phyloP scores from a whole-genome alignment of 2,329 filamentous ascomycete species.

The Calonectria crousiana region DNA sequence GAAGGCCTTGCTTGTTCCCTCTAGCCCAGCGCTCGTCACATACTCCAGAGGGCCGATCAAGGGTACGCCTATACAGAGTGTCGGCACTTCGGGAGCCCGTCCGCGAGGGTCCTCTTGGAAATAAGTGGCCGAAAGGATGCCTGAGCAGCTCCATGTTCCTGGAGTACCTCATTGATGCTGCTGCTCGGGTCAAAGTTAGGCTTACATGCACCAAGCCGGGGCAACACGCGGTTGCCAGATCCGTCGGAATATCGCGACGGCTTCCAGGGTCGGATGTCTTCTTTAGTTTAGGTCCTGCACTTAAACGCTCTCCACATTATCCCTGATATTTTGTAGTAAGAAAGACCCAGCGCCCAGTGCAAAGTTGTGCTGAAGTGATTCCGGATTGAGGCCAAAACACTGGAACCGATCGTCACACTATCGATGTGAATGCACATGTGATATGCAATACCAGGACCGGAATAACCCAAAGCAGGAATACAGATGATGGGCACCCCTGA shows the following conservation, averaged over 20 bases:
- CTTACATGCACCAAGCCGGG: background rate
- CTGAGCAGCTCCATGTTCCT: background rate
- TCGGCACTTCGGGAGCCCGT: slow-evolving; percentile 23
- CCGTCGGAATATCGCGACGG: slow-evolving; percentile 21
- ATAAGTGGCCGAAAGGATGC: slow-evolving; percentile 6
- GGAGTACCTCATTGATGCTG: background rate
- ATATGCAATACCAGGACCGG: slow-evolving; percentile 13
- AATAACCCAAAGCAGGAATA: slow-evolving; percentile 11
- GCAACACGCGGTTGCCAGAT: background rate
- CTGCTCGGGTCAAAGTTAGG: background rate
- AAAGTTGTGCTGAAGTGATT: slow-evolving; percentile 13
- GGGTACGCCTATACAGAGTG: background rate
- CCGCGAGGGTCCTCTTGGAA: slow-evolving; percentile 19
- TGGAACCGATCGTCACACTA: slow-evolving; percentile 7
- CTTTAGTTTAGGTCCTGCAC: slow-evolving; percentile 27
- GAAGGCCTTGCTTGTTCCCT: no score
- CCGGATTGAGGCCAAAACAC: background rate
- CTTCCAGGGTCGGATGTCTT: slow-evolving; percentile 11
- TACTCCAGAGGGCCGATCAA: background rate
- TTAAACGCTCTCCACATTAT: slow-evolving; percentile 28
- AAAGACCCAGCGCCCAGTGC: slow-evolving; percentile 24
- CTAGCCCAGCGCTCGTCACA: no score
- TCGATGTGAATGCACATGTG: slow-evolving; percentile 14
- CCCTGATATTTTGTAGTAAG: slow-evolving; percentile 23
- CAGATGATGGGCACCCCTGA: background rate